These are phyloP conservation scores for Colletotrichum scovillei DNA, from an alignment of 2,329 filamentous ascomycete species.

Conservation along the genomic window DNA sequence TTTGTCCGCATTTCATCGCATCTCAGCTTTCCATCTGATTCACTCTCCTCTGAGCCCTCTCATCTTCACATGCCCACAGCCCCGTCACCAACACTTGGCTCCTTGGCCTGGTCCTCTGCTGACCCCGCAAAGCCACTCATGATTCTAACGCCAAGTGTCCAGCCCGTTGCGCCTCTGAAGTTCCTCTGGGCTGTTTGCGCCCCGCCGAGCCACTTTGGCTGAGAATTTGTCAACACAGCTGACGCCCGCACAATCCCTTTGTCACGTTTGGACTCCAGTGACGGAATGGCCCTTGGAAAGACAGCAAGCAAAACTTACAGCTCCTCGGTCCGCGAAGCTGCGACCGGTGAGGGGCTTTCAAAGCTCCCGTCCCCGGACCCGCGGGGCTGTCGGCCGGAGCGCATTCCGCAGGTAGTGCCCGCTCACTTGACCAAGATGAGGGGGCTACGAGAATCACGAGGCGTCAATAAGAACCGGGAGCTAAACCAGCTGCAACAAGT, in stretches of 20 bases:
- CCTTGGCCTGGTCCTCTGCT: constrained; percentile 16
- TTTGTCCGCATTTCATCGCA: not conserved
- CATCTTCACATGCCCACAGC: constrained; percentile 32
- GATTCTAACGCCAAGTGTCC: constrained; percentile 28
- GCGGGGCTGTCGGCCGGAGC: not conserved
- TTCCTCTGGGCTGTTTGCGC: not conserved
- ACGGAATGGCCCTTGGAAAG: not conserved
- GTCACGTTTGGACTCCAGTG: not conserved
- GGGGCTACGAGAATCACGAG: not conserved
- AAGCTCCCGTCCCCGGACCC: not conserved
- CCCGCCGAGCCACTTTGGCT: not conserved
- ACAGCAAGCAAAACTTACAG: too few species aligned
- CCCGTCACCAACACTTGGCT: not conserved
- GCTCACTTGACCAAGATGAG: not conserved
- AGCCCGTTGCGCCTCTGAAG: not conserved
- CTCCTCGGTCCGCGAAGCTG: not conserved
- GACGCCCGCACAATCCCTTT: not conserved
- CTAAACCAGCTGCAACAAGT: not conserved
- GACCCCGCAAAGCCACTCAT: constrained; percentile 29
- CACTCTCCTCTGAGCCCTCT: not conserved
- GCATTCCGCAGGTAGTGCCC: not conserved
- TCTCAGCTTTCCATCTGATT: not conserved
- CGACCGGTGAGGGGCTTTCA: not conserved
- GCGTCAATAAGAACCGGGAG: not conserved
- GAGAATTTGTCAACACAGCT: not conserved